Percentiles rank a stretch among this genome's conserved stretches.
Evolutionary conservation across 2,329 filamentous ascomycete genomes (phyloP).

Genomic region (Botrytis deweyae): DNA sequence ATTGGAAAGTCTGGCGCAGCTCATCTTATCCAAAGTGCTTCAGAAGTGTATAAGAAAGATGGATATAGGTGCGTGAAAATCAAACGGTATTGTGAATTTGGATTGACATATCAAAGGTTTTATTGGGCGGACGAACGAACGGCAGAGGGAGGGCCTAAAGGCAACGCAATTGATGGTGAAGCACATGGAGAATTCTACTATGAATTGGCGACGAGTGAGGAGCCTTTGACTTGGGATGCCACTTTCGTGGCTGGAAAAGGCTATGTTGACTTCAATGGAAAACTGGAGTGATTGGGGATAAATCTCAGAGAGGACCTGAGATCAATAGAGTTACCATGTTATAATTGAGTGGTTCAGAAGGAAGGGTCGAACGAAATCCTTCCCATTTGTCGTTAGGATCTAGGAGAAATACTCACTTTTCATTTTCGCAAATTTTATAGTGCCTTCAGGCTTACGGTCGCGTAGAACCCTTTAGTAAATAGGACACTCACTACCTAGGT

Average conservation of each 20-base stretch:
- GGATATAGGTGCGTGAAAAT: constrained; percentile 39
- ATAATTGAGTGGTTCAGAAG: background rate
- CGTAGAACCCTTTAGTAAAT: background rate
- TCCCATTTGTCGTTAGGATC: background rate
- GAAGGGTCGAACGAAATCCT: background rate
- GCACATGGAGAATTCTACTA: constrained; percentile 45
- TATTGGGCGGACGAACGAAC: constrained; percentile 53
- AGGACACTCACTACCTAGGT: background rate
- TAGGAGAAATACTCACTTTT: background rate
- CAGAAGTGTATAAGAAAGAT: constrained; percentile 39
- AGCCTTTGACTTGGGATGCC: constrained; percentile 47
- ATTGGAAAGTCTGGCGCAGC: constrained; percentile 43
- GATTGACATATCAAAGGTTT: constrained; percentile 41
- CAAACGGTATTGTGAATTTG: background rate
- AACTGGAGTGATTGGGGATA: background rate
- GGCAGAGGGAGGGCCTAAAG: constrained; percentile 41
- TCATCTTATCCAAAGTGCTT: constrained; percentile 41
- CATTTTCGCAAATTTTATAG: background rate
- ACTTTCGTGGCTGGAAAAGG: constrained; percentile 45
- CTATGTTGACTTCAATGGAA: constrained; percentile 28
- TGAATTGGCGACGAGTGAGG: constrained; percentile 42
- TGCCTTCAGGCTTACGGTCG: background rate
- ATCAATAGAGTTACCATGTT: background rate
- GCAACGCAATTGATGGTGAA: constrained; percentile 40
- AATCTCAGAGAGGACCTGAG: background rate